phyloP scores from a whole-genome alignment of 2,329 filamentous ascomycete species.

The Leptographium radiaticola region DNA sequence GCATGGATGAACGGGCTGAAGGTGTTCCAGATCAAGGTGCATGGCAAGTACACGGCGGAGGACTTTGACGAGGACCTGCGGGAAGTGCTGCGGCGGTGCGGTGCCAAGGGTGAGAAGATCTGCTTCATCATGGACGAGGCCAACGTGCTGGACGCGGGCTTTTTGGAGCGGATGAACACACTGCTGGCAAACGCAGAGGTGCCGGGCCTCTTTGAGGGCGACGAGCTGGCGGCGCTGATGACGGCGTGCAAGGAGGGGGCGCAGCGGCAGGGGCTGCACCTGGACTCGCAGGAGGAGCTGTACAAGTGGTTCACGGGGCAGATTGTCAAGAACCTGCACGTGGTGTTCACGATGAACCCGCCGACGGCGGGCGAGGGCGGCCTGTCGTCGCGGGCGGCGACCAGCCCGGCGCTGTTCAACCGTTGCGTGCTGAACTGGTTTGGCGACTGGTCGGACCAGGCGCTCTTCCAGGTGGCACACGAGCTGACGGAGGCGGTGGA shows the following conservation, averaged over 20 bases:
- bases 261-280: conserved; percentile 83
- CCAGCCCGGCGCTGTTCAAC: conserved; percentile 97
- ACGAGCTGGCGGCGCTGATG: conserved; percentile 97
- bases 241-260: conserved; percentile 98
- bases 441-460: conserved; percentile 98
- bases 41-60: conserved; percentile 94
- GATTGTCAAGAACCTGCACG: conserved; percentile 96
- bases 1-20: conserved; percentile 99
- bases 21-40: conserved; percentile 99
- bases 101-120: conserved; percentile 97
- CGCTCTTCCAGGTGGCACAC: conserved; percentile 91
- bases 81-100: conserved; percentile 82
- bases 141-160: conserved; percentile 95
- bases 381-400: conserved; percentile 88
- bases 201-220: conserved; percentile 95
- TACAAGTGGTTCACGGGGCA: conserved; percentile 99
- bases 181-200: conserved; percentile 98
- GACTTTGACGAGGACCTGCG: conserved; percentile 97
- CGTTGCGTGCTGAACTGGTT: conserved; percentile 99
- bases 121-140: conserved; percentile 99
- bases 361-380: conserved; percentile 62
- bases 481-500: conserved; percentile 96
- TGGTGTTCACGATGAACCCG: conserved; percentile 99
- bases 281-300: conserved; percentile 97
- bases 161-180: conserved; percentile 98